Evolutionary conservation across 164 flowering plant genomes (phyloP).

Genomic region (Liriodendron chinense): DNA sequence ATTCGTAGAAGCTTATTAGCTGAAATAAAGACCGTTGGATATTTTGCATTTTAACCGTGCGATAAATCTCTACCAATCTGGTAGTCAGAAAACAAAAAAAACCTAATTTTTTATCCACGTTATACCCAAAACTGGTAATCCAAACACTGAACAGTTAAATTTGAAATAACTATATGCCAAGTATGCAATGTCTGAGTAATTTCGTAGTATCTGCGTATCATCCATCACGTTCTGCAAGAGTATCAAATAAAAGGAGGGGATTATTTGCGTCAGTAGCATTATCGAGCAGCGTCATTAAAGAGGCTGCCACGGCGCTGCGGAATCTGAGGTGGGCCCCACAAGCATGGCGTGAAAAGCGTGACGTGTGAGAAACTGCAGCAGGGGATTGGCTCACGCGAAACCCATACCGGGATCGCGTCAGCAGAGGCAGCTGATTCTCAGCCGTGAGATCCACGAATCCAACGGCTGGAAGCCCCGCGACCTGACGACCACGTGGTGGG

Average conservation of each 20-base stretch:
- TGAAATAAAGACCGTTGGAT: no score
- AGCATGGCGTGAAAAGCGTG: slow-evolving; percentile 4
- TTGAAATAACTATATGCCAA: no score
- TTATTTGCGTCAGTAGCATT: slow-evolving; percentile 6
- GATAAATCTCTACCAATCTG: no score
- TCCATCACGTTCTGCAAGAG: no score
- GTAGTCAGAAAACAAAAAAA: no score
- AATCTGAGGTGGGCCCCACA: slow-evolving; percentile 6
- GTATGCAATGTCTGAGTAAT: no score
- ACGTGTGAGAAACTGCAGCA: slow-evolving; percentile 1
- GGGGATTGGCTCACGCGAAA: not conserved
- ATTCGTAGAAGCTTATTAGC: no score
- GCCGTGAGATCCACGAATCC: not conserved
- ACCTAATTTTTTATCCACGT: no score
- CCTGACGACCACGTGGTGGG: slow-evolving; percentile 2
- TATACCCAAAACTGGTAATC: no score
- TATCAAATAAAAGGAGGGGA: not conserved
- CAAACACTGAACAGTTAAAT: no score
- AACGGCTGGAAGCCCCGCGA: not conserved
- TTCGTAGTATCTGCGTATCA: no score
- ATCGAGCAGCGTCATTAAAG: slow-evolving; percentile 2
- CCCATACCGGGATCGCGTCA: slow-evolving; percentile 6
- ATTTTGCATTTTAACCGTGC: no score
- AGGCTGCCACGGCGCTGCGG: not conserved
- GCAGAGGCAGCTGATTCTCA: not conserved